Conservation (phyloP, 2,329 filamentous ascomycete genomes). For the Cladosporium sp. region DNA sequence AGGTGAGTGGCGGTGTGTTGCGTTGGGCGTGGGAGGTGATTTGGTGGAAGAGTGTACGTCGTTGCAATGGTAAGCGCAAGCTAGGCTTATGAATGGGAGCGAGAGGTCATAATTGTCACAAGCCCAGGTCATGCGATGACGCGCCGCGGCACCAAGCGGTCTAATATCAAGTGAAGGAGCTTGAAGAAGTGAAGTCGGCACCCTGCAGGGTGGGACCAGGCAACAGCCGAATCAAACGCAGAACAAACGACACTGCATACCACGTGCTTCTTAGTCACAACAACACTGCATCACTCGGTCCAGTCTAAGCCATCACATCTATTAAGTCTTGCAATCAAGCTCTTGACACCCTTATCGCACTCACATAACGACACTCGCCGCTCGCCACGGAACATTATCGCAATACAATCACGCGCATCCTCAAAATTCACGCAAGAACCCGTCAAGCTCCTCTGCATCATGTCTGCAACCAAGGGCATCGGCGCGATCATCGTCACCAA, state of each 20-base stretch:
- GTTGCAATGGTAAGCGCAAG: neutral
- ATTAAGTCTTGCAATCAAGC: neutral
- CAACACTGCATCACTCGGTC: neutral
- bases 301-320: neutral
- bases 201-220: neutral
- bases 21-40: neutral
- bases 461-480: no score
- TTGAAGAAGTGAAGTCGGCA: neutral
- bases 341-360: neutral
- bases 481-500: no score
- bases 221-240: neutral
- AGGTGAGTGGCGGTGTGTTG: neutral
- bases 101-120: neutral
- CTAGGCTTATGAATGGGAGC: neutral
- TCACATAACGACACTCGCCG: no score
- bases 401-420: no score
- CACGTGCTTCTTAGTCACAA: neutral
- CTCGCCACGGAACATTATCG: no score
- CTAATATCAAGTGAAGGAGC: neutral
- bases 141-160: neutral
- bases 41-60: neutral
- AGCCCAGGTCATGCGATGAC: no score
- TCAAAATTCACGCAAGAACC: no score
- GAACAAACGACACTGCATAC: neutral
- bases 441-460: no score